phyloP scores from a whole-genome alignment of 805 yeast genomes.

The Candida parachauliodes region DNA sequence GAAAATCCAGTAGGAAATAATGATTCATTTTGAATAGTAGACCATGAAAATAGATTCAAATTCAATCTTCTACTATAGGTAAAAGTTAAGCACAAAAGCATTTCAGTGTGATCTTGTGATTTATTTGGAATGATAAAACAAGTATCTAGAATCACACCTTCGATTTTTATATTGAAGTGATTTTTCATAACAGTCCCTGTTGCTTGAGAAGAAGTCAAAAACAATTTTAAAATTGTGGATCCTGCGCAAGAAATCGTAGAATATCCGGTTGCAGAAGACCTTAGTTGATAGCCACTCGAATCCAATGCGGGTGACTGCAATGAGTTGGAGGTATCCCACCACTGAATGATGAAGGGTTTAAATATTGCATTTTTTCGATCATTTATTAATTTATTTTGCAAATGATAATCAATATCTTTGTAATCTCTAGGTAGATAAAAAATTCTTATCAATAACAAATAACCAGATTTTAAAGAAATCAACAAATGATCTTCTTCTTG shows the following conservation, averaged over 20 bases:
- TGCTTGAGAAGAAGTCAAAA: constrained; percentile 31
- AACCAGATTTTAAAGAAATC: constrained; percentile 38
- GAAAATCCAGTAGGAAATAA: constrained; percentile 17
- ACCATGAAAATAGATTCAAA: constrained; percentile 40
- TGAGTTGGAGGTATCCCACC: constrained; percentile 39
- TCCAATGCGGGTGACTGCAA: constrained; percentile 11
- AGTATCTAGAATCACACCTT: constrained; percentile 39
- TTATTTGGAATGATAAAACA: constrained; percentile 41
- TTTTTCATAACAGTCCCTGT: constrained; percentile 36
- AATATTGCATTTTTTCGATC: constrained; percentile 18
- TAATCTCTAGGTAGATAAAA: constrained; percentile 31
- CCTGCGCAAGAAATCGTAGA: constrained; percentile 37
- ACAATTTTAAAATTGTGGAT: constrained; percentile 34
- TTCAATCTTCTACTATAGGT: constrained; percentile 35
- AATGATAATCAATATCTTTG: constrained; percentile 20
- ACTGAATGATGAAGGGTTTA: constrained; percentile 46
- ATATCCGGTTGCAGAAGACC: constrained; percentile 36
- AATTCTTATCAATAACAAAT: constrained; percentile 35
- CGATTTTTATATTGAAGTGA: constrained; percentile 37
- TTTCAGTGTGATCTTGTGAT: constrained; percentile 15
- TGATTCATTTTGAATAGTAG: constrained; percentile 26
- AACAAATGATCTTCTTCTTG: constrained; percentile 37
- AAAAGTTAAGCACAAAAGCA: constrained; percentile 31
- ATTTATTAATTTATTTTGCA: constrained; percentile 9
- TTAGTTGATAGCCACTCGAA: constrained; percentile 21